Conservation (phyloP, 495 filamentous ascomycete genomes). For the Penicillium argentinense region DNA sequence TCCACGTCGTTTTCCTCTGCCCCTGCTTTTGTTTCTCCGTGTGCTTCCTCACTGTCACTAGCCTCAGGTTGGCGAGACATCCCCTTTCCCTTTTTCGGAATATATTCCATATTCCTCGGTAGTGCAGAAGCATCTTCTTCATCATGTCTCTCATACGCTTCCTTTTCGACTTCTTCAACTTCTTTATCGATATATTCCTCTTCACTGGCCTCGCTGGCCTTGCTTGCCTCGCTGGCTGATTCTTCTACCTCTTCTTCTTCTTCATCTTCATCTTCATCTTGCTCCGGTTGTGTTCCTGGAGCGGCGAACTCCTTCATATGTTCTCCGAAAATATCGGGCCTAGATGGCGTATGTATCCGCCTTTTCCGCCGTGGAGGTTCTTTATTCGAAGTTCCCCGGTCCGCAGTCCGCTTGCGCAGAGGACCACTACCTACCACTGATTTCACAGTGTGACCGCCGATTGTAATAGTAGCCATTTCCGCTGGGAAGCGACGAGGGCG, state of each 20-base stretch:
- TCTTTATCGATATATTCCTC: constrained; percentile 23
- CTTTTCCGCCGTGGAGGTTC: constrained; percentile 27
- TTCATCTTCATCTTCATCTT: constrained; percentile 5
- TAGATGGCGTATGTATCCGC: constrained; percentile 43
- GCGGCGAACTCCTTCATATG: constrained; percentile 75
- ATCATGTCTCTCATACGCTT: constrained; percentile 15
- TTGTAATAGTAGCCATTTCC: constrained; percentile 86
- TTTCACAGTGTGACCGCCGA: constrained; percentile 75
- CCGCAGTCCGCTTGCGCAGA: constrained; percentile 38
- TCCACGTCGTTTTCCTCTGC: constrained; percentile 54
- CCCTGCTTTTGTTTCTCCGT: constrained; percentile 14
- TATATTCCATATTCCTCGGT: constrained; percentile 9
- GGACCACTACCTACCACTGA: constrained; percentile 54
- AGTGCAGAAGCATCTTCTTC: constrained; percentile 2
- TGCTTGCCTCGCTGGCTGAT: constrained; percentile 20
- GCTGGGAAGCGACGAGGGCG: constrained; percentile 60
- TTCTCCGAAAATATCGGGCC: constrained; percentile 58
- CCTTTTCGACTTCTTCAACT: constrained; percentile 13
- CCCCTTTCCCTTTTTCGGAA: too few relatives aligned
- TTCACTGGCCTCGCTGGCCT: constrained; percentile 21
- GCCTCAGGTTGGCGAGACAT: constrained; percentile 13
- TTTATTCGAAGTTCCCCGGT: constrained; percentile 13
- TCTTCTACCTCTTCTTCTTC: constrained; percentile 26
- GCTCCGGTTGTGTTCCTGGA: constrained; percentile 51
- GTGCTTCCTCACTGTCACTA: constrained; percentile 12